Conservation (phyloP, 148 eudicot genomes). For the Hydrangea macrophylla region DNA sequence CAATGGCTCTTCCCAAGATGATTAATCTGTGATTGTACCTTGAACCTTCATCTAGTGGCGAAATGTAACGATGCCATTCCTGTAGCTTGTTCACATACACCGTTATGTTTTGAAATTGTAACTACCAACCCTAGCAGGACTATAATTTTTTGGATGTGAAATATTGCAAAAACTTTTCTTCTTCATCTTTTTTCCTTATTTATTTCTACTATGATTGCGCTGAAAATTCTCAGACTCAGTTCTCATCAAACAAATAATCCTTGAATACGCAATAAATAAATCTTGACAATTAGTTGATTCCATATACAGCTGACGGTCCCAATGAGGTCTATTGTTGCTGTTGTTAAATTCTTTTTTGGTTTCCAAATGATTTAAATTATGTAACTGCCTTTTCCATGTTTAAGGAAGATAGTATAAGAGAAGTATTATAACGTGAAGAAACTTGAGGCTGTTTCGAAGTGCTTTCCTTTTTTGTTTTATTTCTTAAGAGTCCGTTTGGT, state of each 20-base stretch:
- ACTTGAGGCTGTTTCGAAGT: neutral
- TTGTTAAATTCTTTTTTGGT: neutral
- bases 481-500: too few species aligned
- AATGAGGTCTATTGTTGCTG: neutral
- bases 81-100: neutral
- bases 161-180: neutral
- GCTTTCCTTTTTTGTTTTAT: conserved; percentile 1
- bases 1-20: too few species aligned
- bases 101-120: neutral
- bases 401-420: neutral
- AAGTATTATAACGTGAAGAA: conserved; percentile 3
- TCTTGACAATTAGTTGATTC: neutral
- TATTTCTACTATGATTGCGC: neutral
- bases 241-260: neutral
- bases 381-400: neutral
- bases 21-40: neutral
- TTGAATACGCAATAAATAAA: neutral
- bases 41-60: neutral
- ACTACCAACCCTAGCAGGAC: neutral
- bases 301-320: neutral
- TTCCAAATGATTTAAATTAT: neutral
- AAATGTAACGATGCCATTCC: neutral
- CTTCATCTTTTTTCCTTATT: too few species aligned
- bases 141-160: neutral
- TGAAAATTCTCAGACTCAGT: neutral